phyloP scores from a whole-genome alignment of 164 flowering plant genomes.

The Hamamelis virginiana region DNA sequence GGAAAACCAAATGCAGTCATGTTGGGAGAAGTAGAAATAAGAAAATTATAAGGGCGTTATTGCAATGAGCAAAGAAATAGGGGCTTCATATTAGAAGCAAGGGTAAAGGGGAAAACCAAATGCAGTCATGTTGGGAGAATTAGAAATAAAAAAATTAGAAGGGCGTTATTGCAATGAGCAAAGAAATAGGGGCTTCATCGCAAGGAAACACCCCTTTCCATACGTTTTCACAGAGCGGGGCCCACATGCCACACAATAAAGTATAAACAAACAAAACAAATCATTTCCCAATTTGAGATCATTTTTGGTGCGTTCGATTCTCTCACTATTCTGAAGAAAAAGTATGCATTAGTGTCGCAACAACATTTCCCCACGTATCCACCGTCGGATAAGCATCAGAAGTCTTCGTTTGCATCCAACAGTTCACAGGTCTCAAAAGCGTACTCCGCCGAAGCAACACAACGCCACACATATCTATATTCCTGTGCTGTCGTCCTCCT shows the following conservation, averaged over 20 bases:
- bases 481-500: neutral
- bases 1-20: too few species aligned
- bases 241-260: too few species aligned
- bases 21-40: neutral
- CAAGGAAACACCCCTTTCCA: neutral
- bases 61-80: neutral
- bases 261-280: too few species aligned
- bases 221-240: too few species aligned
- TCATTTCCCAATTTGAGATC: too few species aligned
- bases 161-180: neutral
- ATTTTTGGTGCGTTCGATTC: too few species aligned
- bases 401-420: neutral
- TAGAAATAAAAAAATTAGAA: neutral
- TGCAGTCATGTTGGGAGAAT: neutral
- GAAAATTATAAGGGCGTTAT: neutral
- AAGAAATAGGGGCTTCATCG: neutral
- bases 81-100: too few species aligned
- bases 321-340: too few species aligned
- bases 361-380: neutral
- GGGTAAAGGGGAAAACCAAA: too few species aligned
- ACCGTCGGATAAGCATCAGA: neutral
- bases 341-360: neutral
- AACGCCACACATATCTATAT: neutral
- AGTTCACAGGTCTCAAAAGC: neutral
- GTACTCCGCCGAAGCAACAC: neutral